phyloP scores from a whole-genome alignment of 2,329 filamentous ascomycete genomes.

The Fusarium oligoseptatum region DNA sequence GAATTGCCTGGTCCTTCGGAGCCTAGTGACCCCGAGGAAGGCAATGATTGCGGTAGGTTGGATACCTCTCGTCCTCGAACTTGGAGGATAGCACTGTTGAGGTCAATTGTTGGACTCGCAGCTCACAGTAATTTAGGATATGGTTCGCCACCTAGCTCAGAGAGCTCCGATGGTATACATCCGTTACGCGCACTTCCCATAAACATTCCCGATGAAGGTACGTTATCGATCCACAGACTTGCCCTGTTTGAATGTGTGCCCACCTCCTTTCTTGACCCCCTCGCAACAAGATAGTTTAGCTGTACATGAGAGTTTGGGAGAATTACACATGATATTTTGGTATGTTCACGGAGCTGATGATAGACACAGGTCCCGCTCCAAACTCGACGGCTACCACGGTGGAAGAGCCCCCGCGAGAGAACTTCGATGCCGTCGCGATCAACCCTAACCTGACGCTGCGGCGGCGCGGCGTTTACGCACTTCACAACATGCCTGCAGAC shows the following conservation, averaged over 20 bases:
- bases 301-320: neutral
- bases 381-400: neutral
- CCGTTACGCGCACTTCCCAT: neutral
- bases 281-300: neutral
- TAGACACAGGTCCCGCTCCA: neutral
- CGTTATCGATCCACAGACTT: constrained; percentile 6
- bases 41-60: neutral
- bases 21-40: neutral
- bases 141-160: neutral
- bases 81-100: neutral
- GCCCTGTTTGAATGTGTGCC: neutral
- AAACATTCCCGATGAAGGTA: neutral
- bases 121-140: neutral
- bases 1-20: neutral
- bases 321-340: neutral
- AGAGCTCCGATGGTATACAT: neutral
- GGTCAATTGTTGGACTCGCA: neutral
- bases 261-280: neutral
- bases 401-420: constrained; percentile 2
- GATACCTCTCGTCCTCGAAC: neutral
- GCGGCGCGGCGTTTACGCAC: constrained; percentile 40
- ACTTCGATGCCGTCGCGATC: constrained; percentile 22
- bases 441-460: too few relatives aligned
- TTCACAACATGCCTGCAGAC: neutral
- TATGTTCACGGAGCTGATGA: neutral